phyloP scores from a whole-genome alignment of 495 filamentous ascomycete species.

The Penicillium flavigenum region DNA sequence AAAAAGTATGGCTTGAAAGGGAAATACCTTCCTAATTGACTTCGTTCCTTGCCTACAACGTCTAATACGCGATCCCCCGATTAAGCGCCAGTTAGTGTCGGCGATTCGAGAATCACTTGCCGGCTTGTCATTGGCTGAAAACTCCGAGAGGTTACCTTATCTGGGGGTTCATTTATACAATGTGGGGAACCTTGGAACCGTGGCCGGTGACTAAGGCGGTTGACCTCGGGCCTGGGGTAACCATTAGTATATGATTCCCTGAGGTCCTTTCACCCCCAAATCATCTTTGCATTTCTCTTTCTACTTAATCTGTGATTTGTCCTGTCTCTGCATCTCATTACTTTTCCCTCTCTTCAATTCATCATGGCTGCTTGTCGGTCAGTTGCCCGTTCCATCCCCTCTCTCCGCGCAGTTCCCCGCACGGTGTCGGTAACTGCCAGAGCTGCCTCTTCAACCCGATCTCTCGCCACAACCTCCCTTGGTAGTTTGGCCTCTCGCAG shows the following conservation, averaged over 20 bases:
- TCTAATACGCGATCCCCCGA: background rate
- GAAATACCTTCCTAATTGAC: conserved; percentile 3
- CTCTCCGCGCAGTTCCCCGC: conserved; percentile 49
- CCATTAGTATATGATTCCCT: conserved; percentile 14
- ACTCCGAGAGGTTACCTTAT: conserved; percentile 28
- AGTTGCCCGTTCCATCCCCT: conserved; percentile 42
- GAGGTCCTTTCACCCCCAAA: conserved; percentile 1
- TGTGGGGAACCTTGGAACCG: conserved; percentile 16
- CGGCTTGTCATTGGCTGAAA: conserved; percentile 16
- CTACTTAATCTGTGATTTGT: conserved; percentile 2
- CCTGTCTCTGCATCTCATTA: conserved; percentile 1
- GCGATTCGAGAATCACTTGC: conserved; percentile 4
- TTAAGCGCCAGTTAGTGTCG: conserved; percentile 15
- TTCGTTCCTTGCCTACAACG: background rate
- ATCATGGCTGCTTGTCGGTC: conserved; percentile 50
- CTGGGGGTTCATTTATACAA: conserved; percentile 11
- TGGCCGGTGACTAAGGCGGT: conserved; percentile 19
- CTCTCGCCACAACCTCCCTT: conserved; percentile 30
- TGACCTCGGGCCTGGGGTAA: conserved; percentile 32
- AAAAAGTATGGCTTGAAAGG: background rate
- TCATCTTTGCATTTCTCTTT: conserved; percentile 2
- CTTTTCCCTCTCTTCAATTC: conserved; percentile 9
- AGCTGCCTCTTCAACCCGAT: conserved; percentile 30
- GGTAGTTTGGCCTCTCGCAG: conserved; percentile 21
- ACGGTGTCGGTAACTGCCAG: conserved; percentile 32